Evolutionary conservation across 2,329 filamentous ascomycete genomes (phyloP), one percentile per base, ranked within the genome.

Genomic region (Cordyceps farinosa): DNA sequence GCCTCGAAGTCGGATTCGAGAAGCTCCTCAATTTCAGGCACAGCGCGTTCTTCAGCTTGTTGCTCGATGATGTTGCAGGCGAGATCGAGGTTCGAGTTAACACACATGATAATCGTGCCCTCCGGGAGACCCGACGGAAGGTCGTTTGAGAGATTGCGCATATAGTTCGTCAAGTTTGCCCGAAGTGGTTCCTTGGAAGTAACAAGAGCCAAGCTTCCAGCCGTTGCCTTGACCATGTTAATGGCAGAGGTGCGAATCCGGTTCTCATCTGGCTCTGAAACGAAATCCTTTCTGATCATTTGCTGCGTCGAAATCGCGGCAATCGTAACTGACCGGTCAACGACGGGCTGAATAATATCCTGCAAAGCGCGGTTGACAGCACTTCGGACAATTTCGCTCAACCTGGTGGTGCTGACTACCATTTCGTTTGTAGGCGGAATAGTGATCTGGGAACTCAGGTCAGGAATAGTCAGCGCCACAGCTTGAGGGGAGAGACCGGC

Each of bases 141-240:
- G 44, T 88, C 86, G 55, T 77, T 80, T 3, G 86, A 83, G n/a
- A 88, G 75, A 55, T 82, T 82, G 59, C 95, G 90, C 75, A 99
- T 92, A 73, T 98, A 96, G 77, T 98, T 99, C 61, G 90, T 96
- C 76, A 99, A 96, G 77, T 96, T 98, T 75, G 96, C 95, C 65
- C 95, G 88, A 17, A 99, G 82, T 17, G 95, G 95, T 75, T 99
- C 95, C 76, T 98, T 99, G 73, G 93, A 98, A 3, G 95, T 99
- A n/a, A 99, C 95, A 38, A 97, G 84, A 15, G 95, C 95, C 62
- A 99, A 83, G 71, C 92, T 97, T 45, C 95, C 95, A 30, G 95
- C 94, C 32, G 97, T 90, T 57, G 93, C 90, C 76, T 97, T 95
- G 52, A 97, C 95, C 87, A 98, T 96, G 66, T 89, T 96, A 68